Conservation (phyloP, 2,329 filamentous ascomycete species). For the Ophiostoma montium region DNA sequence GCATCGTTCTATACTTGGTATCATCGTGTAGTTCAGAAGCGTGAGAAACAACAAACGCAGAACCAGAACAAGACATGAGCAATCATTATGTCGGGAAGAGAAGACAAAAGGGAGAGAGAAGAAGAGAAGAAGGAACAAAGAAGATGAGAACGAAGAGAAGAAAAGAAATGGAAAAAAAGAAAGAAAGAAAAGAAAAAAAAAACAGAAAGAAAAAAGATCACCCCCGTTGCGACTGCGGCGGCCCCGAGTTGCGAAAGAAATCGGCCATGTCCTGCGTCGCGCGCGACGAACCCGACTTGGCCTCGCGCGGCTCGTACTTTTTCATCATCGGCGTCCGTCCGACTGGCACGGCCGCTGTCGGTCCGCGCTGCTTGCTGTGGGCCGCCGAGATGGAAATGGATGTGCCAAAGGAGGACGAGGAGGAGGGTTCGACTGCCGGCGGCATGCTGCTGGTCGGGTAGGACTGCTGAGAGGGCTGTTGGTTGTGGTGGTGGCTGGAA, state of each 20-base stretch:
- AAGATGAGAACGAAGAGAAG: background rate
- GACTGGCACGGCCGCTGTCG: too few species aligned
- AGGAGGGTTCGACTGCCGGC: too few species aligned
- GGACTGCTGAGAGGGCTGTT: slow-evolving; percentile 7
- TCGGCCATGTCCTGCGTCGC: slow-evolving; percentile 55
- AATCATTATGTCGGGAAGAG: background rate
- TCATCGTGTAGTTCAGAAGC: background rate
- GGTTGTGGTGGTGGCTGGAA: slow-evolving; percentile 4
- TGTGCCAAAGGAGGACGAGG: background rate
- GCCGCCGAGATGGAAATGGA: background rate
- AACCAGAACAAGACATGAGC: background rate
- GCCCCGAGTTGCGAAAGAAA: slow-evolving; percentile 56
- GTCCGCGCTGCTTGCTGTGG: too few species aligned
- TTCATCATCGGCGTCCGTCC: slow-evolving; percentile 41
- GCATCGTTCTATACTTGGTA: slow-evolving; percentile 5
- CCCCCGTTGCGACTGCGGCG: slow-evolving; percentile 27
- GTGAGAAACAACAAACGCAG: too few species aligned
- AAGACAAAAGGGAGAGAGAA: background rate
- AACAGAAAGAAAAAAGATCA: background rate
- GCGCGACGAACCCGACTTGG: slow-evolving; percentile 25
- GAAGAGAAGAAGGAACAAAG: background rate
- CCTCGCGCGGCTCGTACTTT: slow-evolving; percentile 42
- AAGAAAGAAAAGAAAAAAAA: background rate
- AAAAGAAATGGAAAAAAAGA: background rate
- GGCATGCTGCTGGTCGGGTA: too few species aligned